phyloP scores from a whole-genome alignment of 306 rosid genomes.

The Gynostemma pentaphyllum region DNA sequence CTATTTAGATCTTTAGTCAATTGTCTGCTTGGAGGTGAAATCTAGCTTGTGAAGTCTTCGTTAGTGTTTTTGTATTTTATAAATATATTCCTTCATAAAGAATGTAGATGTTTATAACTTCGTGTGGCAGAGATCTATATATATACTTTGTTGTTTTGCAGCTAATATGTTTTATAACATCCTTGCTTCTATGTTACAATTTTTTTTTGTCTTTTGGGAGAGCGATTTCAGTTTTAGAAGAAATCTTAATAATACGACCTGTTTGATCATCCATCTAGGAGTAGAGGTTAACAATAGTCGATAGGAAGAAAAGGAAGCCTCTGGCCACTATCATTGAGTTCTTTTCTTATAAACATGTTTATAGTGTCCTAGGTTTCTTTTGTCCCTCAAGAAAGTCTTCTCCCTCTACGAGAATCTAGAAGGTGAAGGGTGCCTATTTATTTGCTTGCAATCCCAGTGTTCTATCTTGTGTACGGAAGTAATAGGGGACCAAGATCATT shows the following conservation, averaged over 20 bases:
- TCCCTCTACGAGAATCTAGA: background rate
- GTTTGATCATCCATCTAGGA: background rate
- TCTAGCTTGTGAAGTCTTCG: background rate
- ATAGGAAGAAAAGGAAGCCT: background rate
- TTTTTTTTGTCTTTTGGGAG: background rate
- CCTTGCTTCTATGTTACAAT: background rate
- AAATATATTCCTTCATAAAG: background rate
- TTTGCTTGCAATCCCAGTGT: no score
- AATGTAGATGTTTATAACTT: background rate
- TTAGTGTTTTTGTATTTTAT: background rate
- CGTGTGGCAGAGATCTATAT: background rate
- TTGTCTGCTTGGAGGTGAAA: background rate
- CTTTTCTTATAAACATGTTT: background rate
- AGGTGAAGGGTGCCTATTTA: no score
- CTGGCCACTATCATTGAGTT: background rate
- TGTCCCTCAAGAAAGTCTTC: background rate
- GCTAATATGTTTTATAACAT: background rate
- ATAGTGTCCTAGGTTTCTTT: background rate
- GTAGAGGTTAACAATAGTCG: background rate
- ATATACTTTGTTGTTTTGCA: background rate
- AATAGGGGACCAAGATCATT: no score
- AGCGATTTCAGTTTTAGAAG: background rate
- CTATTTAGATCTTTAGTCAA: background rate
- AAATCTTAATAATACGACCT: background rate
- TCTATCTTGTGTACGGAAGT: no score